These are phyloP conservation scores for Plantago major DNA, from an alignment of 257 asterid genomes.

Conservation along the genomic window DNA sequence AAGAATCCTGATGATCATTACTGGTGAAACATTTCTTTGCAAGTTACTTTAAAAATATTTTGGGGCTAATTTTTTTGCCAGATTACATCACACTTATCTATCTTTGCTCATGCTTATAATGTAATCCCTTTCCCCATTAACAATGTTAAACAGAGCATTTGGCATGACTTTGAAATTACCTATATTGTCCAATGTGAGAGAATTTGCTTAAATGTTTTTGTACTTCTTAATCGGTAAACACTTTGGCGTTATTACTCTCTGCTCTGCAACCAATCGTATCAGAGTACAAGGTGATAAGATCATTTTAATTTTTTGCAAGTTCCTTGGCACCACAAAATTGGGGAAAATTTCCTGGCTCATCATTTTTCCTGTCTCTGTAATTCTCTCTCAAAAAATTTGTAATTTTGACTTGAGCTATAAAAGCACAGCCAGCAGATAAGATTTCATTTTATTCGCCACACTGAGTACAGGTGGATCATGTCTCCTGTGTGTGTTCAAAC, in stretches of 20 bases:
- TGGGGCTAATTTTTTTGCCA: not conserved
- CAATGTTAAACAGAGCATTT: not conserved
- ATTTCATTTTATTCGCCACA: too few species aligned
- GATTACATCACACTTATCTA: not conserved
- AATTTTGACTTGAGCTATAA: not conserved
- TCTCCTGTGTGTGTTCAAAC: too few species aligned
- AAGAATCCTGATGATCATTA: not conserved
- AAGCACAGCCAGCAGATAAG: too few species aligned
- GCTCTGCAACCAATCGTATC: not conserved
- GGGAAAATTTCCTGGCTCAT: too few species aligned
- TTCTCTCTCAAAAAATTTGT: too few species aligned
- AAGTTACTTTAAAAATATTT: too few species aligned
- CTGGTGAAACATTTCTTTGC: too few species aligned
- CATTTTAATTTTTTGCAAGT: not conserved
- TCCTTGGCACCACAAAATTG: not conserved
- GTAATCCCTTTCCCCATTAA: conserved; percentile 1
- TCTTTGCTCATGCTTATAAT: not conserved
- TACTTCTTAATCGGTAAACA: not conserved
- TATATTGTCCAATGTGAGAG: not conserved
- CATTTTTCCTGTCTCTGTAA: too few species aligned
- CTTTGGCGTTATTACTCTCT: not conserved
- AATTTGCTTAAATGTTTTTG: not conserved
- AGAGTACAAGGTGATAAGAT: not conserved
- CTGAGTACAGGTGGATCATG: too few species aligned
- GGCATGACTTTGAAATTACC: not conserved